These are phyloP conservation scores for Calonectria honghensis DNA, from an alignment of 2,329 filamentous ascomycete genomes.

Conservation along the genomic window DNA sequence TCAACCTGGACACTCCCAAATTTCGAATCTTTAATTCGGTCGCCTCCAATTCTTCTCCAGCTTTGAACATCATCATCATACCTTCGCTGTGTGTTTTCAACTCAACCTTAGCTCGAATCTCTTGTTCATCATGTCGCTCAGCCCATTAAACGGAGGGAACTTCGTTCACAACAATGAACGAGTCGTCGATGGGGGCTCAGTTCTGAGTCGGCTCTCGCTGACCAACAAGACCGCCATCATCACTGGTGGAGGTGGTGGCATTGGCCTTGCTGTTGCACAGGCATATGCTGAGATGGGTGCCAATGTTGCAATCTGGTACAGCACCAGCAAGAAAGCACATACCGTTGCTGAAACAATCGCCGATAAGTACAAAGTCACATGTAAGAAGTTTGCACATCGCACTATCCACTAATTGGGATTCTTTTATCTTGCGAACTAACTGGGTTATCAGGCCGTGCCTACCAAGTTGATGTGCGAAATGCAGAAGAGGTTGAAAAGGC, in stretches of 20 bases:
- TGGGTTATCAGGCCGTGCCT: constrained; percentile 71
- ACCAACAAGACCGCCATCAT: constrained; percentile 81
- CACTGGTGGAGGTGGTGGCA: constrained; percentile 77
- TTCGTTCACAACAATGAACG: constrained; percentile 17
- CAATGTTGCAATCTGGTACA: constrained; percentile 81
- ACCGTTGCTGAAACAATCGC: constrained; percentile 76
- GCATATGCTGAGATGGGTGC: constrained; percentile 80
- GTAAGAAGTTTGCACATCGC: constrained; percentile 62
- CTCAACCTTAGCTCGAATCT: background rate
- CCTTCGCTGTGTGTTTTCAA: too few relatives aligned
- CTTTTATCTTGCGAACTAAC: background rate
- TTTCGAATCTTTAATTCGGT: too few relatives aligned
- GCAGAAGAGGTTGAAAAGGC: constrained; percentile 69
- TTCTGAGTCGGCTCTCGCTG: constrained; percentile 71
- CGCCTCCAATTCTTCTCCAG: too few relatives aligned
- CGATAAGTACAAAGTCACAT: constrained; percentile 77
- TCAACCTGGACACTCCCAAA: too few relatives aligned
- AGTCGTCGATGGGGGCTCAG: background rate
- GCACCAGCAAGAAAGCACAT: constrained; percentile 76
- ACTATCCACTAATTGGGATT: background rate
- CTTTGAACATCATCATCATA: background rate
- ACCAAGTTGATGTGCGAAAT: constrained; percentile 74
- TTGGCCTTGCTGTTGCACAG: constrained; percentile 77
- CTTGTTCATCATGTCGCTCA: constrained; percentile 3
- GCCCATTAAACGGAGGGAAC: constrained; percentile 15